phyloP scores from a whole-genome alignment of 345 rosid genomes.

The Jatropha curcas region DNA sequence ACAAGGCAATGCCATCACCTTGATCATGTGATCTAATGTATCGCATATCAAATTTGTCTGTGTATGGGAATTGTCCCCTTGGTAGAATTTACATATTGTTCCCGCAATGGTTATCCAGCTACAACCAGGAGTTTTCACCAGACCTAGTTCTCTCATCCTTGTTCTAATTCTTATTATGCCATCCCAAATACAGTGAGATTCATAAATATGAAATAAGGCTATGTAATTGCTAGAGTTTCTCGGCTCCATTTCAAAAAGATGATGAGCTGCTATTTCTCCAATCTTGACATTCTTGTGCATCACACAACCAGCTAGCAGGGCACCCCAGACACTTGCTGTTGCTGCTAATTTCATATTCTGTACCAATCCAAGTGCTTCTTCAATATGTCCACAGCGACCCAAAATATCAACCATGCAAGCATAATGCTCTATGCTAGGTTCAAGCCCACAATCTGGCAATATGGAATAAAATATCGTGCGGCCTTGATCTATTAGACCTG shows the following conservation, averaged over 20 bases:
- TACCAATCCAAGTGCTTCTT: constrained; percentile 22
- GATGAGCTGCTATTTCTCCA: constrained; percentile 28
- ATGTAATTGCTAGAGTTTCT: constrained; percentile 27
- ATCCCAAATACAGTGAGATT: constrained; percentile 15
- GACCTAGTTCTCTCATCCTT: constrained; percentile 26
- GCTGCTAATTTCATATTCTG: constrained; percentile 1
- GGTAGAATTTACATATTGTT: constrained; percentile 21
- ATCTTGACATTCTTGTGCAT: constrained; percentile 23
- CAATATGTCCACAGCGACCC: constrained; percentile 22
- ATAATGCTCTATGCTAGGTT: constrained; percentile 15
- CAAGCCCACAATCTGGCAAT: constrained; percentile 11
- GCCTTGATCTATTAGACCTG: constrained; percentile 29
- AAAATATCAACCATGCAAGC: constrained; percentile 26
- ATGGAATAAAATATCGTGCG: constrained; percentile 21
- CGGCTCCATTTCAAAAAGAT: constrained; percentile 32
- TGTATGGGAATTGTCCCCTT: constrained; percentile 24
- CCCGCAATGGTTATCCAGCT: constrained; percentile 27
- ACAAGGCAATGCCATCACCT: constrained; percentile 2
- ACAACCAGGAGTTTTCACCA: constrained; percentile 26
- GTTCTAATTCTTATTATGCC: constrained; percentile 14
- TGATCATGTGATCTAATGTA: constrained; percentile 14
- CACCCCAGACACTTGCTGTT: constrained; percentile 34
- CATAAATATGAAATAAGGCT: constrained; percentile 26
- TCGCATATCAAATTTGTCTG: constrained; percentile 5
- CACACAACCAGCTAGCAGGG: constrained; percentile 27